Conservation (phyloP, 1,284 basidiomycete species). For the Rhodotorula mucilaginosa region DNA sequence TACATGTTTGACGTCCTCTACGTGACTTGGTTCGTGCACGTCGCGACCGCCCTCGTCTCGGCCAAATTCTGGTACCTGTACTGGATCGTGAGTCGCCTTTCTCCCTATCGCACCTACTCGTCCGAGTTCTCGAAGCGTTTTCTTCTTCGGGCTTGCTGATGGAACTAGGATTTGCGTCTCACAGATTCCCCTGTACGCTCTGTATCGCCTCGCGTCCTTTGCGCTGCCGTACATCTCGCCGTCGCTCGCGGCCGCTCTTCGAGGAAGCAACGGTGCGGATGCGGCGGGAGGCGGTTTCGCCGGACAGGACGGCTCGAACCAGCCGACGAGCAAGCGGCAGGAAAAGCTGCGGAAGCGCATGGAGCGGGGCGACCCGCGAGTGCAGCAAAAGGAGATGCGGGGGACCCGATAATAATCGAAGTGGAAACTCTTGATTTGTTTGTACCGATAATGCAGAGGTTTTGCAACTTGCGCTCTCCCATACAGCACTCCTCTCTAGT, state of each 20-base stretch:
- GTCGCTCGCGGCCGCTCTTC: slow-evolving; percentile 35
- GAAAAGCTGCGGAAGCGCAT: slow-evolving; percentile 27
- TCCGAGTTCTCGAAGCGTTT: no score
- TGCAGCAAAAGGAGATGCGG: slow-evolving; percentile 9
- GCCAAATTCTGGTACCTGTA: slow-evolving; percentile 47
- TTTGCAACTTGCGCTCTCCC: no score
- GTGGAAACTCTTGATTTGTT: no score
- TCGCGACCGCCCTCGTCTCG: slow-evolving; percentile 45
- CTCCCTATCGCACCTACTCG: neutral
- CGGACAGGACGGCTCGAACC: neutral
- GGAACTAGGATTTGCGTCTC: neutral
- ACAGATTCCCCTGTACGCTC: slow-evolving; percentile 48
- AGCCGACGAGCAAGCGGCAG: slow-evolving; percentile 28
- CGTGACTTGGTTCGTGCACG: slow-evolving; percentile 50
- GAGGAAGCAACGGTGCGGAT: slow-evolving; percentile 6
- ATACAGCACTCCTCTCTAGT: no score
- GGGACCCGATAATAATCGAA: neutral
- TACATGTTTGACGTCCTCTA: slow-evolving; percentile 51
- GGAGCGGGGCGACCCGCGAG: slow-evolving; percentile 37
- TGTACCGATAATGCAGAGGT: no score
- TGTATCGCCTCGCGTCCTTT: slow-evolving; percentile 43
- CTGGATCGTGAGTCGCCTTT: slow-evolving; percentile 43
- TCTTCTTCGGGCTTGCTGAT: neutral
- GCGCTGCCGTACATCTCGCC: slow-evolving; percentile 42
- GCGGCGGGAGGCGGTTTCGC: neutral